These are phyloP conservation scores for Cytidiella melzeri DNA, from an alignment of 768 basidiomycete genomes.

Conservation along the genomic window DNA sequence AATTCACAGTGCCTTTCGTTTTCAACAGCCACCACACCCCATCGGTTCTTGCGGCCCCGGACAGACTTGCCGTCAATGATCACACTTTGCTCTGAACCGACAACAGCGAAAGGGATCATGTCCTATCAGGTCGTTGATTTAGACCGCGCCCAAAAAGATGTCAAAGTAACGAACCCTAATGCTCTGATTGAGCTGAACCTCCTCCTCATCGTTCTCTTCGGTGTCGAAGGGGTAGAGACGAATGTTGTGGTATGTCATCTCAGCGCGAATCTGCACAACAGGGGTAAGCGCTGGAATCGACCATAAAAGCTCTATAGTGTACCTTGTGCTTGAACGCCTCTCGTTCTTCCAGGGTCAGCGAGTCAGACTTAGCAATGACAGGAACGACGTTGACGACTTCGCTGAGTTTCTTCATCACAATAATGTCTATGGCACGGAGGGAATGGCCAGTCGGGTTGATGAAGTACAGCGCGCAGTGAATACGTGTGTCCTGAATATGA, in stretches of 20 bases:
- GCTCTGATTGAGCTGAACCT: conserved; percentile 80
- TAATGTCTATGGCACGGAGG: conserved; percentile 92
- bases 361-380: conserved; percentile 97
- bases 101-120: conserved; percentile 95
- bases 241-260: conserved; percentile 87
- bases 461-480: conserved; percentile 98
- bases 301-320: conserved; percentile 12
- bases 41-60: conserved; percentile 93
- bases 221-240: conserved; percentile 96
- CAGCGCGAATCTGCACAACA: conserved; percentile 77
- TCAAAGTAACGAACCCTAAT: conserved; percentile 90
- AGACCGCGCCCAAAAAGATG: background rate
- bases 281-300: background rate
- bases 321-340: conserved; percentile 92
- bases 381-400: conserved; percentile 99
- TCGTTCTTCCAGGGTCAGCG: conserved; percentile 88
- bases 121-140: conserved; percentile 40
- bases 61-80: conserved; percentile 95
- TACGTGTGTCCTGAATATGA: conserved; percentile 96
- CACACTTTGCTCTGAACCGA: conserved; percentile 94
- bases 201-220: conserved; percentile 92
- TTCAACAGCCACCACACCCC: conserved; percentile 98
- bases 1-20: conserved; percentile 98
- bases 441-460: conserved; percentile 99
- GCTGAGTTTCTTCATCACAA: conserved; percentile 98